A percentile compares a stretch with the other conserved stretches of the same genome.
phyloP scores from a whole-genome alignment of 2,329 filamentous ascomycete species.

The Cladosporium velox region DNA sequence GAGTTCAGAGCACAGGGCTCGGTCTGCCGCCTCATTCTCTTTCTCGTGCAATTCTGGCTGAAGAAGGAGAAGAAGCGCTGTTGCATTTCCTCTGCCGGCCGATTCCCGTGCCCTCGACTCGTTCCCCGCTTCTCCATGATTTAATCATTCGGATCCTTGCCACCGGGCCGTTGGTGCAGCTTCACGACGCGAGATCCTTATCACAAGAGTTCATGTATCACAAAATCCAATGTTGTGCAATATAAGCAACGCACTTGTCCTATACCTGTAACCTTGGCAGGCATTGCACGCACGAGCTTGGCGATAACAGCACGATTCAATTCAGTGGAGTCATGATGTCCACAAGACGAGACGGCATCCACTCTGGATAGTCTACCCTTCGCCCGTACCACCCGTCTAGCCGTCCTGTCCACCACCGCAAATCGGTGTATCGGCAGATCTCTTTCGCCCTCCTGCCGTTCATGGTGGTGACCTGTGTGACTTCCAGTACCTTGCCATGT shows the following conservation, averaged over 20 bases:
- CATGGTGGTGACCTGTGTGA: no score
- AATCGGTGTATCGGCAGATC: constrained; percentile 2
- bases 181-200: background rate
- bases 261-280: background rate
- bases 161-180: constrained; percentile 5
- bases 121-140: constrained; percentile 8
- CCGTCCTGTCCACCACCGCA: background rate
- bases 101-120: background rate
- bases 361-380: background rate
- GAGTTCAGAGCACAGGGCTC: background rate
- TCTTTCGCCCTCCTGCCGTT: background rate
- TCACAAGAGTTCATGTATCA: background rate
- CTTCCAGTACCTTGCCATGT: background rate
- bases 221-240: background rate
- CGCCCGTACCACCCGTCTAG: background rate
- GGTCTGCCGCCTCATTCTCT: background rate
- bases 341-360: background rate
- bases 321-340: constrained; percentile 6
- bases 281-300: background rate
- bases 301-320: background rate
- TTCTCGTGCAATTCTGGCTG: background rate
- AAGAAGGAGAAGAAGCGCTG: background rate
- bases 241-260: background rate
- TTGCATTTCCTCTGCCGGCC: background rate
- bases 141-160: background rate